Evolutionary conservation across 257 asterid genomes (phyloP).

Genomic region (Orobanche coerulescens): DNA sequence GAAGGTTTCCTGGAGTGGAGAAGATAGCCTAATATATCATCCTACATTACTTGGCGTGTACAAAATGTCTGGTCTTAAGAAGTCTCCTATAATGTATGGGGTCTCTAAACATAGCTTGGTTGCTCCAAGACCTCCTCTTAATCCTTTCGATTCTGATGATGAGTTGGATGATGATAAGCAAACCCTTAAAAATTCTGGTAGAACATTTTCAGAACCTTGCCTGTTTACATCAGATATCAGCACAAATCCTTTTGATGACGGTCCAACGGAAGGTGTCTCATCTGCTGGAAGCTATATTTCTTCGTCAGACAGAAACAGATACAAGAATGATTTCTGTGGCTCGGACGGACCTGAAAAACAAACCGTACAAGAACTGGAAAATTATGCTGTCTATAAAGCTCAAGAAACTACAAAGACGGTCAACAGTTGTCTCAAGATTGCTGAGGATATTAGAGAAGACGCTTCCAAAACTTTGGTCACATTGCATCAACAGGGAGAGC

Average conservation of each 20-base stretch:
- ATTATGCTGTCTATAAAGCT: slow-evolving; percentile 65
- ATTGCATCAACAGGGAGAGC: slow-evolving; percentile 96
- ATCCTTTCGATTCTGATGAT: slow-evolving; percentile 77
- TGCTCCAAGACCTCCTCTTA: slow-evolving; percentile 27
- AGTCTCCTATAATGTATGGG: slow-evolving; percentile 49
- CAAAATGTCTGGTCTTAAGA: slow-evolving; percentile 62
- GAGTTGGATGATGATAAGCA: slow-evolving; percentile 55
- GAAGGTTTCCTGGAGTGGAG: slow-evolving; percentile 5
- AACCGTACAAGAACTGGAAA: slow-evolving; percentile 65
- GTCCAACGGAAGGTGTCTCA: slow-evolving; percentile 31
- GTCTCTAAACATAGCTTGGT: slow-evolving; percentile 39
- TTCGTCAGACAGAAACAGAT: slow-evolving; percentile 47
- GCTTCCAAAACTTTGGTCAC: slow-evolving; percentile 76
- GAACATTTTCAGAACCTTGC: slow-evolving; percentile 59
- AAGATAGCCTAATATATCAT: slow-evolving; percentile 11
- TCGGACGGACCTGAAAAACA: slow-evolving; percentile 76
- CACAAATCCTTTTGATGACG: slow-evolving; percentile 68
- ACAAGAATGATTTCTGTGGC: slow-evolving; percentile 60
- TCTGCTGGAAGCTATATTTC: slow-evolving; percentile 31
- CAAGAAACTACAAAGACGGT: slow-evolving; percentile 73
- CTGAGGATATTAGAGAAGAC: slow-evolving; percentile 84
- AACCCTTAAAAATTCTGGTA: slow-evolving; percentile 38
- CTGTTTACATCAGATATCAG: slow-evolving; percentile 27
- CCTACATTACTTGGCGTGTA: slow-evolving; percentile 8
- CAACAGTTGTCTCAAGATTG: slow-evolving; percentile 75